Percentiles rank a stretch among this genome's conserved stretches.
phyloP scores from a whole-genome alignment of 306 rosid species.

The Prunus mira region DNA sequence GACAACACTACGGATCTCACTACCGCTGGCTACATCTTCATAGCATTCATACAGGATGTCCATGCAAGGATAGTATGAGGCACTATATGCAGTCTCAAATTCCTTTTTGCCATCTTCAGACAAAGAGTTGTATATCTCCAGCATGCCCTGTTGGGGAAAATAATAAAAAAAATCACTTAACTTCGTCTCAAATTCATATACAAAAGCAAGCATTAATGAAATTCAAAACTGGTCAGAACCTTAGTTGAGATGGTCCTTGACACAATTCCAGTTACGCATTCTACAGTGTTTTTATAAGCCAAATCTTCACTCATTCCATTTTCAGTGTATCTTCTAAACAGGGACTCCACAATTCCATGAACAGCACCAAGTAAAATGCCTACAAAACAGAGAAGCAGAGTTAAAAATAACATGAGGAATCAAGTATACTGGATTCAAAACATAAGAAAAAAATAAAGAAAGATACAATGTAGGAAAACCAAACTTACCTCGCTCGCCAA shows the following conservation, averaged over 20 bases:
- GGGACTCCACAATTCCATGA: conserved; percentile 91
- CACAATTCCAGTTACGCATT: conserved; percentile 75
- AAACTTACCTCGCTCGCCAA: conserved; percentile 83
- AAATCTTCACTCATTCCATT: conserved; percentile 84
- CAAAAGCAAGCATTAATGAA: background rate
- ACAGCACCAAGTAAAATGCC: conserved; percentile 99
- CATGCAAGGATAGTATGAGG: conserved; percentile 94
- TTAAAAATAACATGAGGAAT: conserved; percentile 6
- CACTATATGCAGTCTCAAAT: conserved; percentile 91
- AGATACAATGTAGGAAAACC: background rate
- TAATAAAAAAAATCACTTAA: background rate
- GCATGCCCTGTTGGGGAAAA: conserved; percentile 61
- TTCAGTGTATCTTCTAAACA: conserved; percentile 89
- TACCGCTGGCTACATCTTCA: conserved; percentile 87
- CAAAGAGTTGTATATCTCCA: conserved; percentile 76
- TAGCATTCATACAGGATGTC: conserved; percentile 96
- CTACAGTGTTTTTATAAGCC: conserved; percentile 96
- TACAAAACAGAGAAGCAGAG: conserved; percentile 28
- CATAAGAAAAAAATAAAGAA: background rate
- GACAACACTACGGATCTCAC: conserved; percentile 96
- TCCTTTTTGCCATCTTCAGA: conserved; percentile 74
- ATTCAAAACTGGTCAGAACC: conserved; percentile 40
- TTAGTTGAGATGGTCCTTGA: conserved; percentile 83
- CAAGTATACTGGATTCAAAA: background rate
- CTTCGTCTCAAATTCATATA: conserved; percentile 3